A percentile compares a stretch with the other conserved stretches of the same genome.
These are phyloP conservation scores for Cordyceps militaris DNA, from an alignment of 2,329 filamentous ascomycete genomes.

Conservation along the genomic window DNA sequence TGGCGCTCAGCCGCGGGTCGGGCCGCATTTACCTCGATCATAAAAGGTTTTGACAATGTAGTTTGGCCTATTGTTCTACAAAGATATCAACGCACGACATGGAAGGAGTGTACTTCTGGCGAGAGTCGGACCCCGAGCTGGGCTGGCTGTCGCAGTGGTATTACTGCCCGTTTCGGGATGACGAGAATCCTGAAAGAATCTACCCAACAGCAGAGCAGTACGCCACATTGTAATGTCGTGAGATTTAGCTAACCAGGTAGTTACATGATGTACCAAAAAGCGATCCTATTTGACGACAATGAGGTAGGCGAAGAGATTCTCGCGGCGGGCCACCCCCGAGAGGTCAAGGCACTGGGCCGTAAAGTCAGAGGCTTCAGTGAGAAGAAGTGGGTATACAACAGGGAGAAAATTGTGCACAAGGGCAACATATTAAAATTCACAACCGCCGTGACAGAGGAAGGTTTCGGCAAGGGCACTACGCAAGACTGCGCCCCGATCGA, in stretches of 20 bases:
- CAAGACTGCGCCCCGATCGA: constrained; percentile 22
- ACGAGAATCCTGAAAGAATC: constrained; percentile 26
- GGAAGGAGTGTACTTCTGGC: constrained; percentile 40
- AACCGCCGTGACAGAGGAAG: constrained; percentile 26
- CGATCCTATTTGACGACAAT: constrained; percentile 40
- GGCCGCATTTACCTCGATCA: neutral
- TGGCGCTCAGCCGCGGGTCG: neutral
- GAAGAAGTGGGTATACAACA: constrained; percentile 42
- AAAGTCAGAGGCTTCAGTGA: constrained; percentile 46
- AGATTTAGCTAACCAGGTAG: constrained; percentile 19
- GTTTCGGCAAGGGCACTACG: constrained; percentile 19
- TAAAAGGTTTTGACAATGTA: neutral
- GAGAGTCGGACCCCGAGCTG: constrained; percentile 36
- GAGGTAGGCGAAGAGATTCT: constrained; percentile 43
- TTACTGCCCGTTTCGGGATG: constrained; percentile 39
- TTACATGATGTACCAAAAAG: constrained; percentile 51
- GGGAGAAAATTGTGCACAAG: constrained; percentile 47
- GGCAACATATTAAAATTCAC: constrained; percentile 57
- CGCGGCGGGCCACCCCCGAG: constrained; percentile 34
- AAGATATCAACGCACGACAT: neutral
- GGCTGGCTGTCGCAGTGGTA: constrained; percentile 62
- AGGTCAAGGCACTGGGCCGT: constrained; percentile 49
- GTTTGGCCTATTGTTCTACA: neutral
- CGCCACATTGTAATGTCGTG: constrained; percentile 1
- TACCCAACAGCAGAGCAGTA: constrained; percentile 49